These are phyloP conservation scores for Teratosphaeria destructans DNA, from an alignment of 2,329 filamentous ascomycete genomes.

Conservation along the genomic window DNA sequence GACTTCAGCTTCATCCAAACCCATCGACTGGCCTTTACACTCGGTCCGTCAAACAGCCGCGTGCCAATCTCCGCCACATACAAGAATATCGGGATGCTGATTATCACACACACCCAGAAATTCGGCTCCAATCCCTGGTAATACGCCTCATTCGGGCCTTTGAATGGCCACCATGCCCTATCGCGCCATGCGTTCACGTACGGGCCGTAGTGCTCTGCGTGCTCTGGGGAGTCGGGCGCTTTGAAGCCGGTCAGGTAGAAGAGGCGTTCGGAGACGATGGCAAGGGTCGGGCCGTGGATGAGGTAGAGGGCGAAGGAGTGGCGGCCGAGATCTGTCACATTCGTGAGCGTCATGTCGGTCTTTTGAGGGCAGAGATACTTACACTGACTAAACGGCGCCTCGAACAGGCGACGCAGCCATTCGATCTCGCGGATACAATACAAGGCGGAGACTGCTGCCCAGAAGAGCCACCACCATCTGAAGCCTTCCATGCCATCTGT, in stretches of 20 bases:
- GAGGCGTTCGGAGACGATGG: constrained; percentile 42
- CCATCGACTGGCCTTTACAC: neutral
- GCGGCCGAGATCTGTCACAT: constrained; percentile 39
- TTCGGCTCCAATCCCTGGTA: constrained; percentile 14
- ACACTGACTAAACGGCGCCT: constrained; percentile 13
- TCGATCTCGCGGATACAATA: constrained; percentile 14
- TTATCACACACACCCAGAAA: constrained; percentile 14
- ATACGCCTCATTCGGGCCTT: constrained; percentile 6
- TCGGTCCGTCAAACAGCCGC: constrained; percentile 15
- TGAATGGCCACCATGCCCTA: constrained; percentile 16
- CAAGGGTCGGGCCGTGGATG: constrained; percentile 52
- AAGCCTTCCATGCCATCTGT: constrained; percentile 12
- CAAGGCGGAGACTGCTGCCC: constrained; percentile 37
- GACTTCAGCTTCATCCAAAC: neutral
- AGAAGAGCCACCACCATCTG: constrained; percentile 40
- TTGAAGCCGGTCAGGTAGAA: constrained; percentile 19
- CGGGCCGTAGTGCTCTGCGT: constrained; percentile 1
- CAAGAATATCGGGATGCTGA: constrained; percentile 16
- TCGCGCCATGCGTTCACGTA: constrained; percentile 12
- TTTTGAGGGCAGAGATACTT: neutral
- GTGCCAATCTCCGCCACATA: constrained; percentile 19
- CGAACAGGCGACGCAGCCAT: constrained; percentile 15
- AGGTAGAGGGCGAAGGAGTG: constrained; percentile 55
- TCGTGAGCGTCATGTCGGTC: neutral
- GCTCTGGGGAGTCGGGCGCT: constrained; percentile 8